phyloP scores from a whole-genome alignment of 495 filamentous ascomycete species.

The Xylaria acuta region DNA sequence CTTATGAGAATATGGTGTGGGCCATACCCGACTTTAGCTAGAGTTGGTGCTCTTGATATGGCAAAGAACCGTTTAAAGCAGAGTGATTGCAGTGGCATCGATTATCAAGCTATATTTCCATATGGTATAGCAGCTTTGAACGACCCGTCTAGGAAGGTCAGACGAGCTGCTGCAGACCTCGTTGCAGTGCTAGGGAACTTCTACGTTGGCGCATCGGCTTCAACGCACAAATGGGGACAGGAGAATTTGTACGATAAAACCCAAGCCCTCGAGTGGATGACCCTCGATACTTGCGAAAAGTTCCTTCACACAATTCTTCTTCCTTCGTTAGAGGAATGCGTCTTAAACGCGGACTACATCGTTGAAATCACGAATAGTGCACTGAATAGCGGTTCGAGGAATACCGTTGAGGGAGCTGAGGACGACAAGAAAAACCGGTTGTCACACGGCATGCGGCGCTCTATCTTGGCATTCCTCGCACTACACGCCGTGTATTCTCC shows the following conservation, averaged over 20 bases:
- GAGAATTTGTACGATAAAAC: conserved; percentile 58
- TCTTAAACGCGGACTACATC: conserved; percentile 73
- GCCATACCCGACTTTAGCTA: conserved; percentile 68
- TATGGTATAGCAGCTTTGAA: conserved; percentile 75
- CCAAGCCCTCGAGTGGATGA: conserved; percentile 63
- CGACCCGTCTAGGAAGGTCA: conserved; percentile 74
- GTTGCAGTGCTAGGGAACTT: conserved; percentile 51
- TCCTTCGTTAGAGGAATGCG: conserved; percentile 79
- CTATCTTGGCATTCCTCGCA: conserved; percentile 75
- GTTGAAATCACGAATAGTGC: conserved; percentile 62
- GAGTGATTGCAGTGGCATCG: conserved; percentile 55
- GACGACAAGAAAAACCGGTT: conserved; percentile 58
- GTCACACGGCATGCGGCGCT: conserved; percentile 67
- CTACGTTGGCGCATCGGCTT: conserved; percentile 37
- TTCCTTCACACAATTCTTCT: conserved; percentile 69
- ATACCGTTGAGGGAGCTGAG: conserved; percentile 39
- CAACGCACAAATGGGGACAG: conserved; percentile 40
- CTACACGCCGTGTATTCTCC: conserved; percentile 74
- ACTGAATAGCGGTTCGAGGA: conserved; percentile 55
- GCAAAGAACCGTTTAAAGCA: conserved; percentile 61
- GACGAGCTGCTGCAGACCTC: conserved; percentile 74
- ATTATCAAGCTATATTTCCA: conserved; percentile 79
- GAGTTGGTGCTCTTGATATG: conserved; percentile 69
- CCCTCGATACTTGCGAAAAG: conserved; percentile 58
- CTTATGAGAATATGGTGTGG: conserved; percentile 77